A percentile compares a stretch with the other conserved stretches of the same genome.
phyloP scores from a whole-genome alignment of 805 yeast genomes.

The Hanseniaspora occidentalis region DNA sequence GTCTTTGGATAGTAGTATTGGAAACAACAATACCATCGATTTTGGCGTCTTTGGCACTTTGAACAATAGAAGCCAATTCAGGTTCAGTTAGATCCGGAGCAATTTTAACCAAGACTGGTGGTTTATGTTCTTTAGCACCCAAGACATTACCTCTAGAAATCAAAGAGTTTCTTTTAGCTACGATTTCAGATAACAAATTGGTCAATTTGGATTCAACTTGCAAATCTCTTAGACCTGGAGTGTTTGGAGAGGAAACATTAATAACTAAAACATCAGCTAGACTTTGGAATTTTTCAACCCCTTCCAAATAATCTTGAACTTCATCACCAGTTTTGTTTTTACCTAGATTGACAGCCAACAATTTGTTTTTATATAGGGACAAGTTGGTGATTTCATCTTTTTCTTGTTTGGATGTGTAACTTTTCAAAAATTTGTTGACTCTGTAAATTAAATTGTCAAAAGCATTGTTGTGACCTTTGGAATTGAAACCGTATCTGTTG shows the following conservation, averaged over 20 bases:
- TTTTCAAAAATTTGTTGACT: slow-evolving; percentile 29
- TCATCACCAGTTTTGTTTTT: slow-evolving; percentile 91
- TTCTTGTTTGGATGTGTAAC: slow-evolving; percentile 13
- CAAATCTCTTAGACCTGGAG: slow-evolving; percentile 85
- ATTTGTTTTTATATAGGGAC: slow-evolving; percentile 49
- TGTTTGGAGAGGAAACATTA: slow-evolving; percentile 90
- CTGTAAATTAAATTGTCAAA: slow-evolving; percentile 56
- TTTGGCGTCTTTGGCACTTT: slow-evolving; percentile 59
- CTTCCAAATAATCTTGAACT: slow-evolving; percentile 70
- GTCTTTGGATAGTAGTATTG: slow-evolving; percentile 85
- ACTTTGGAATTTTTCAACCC: slow-evolving; percentile 71
- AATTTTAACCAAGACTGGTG: slow-evolving; percentile 80
- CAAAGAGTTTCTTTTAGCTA: slow-evolving; percentile 51
- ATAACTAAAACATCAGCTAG: slow-evolving; percentile 82
- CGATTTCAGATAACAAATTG: slow-evolving; percentile 51
- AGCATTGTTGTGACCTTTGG: slow-evolving; percentile 74
- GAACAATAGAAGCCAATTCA: slow-evolving; percentile 74
- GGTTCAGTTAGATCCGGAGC: slow-evolving; percentile 85
- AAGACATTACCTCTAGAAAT: slow-evolving; percentile 27
- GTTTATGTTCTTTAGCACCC: slow-evolving; percentile 27
- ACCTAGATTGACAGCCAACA: slow-evolving; percentile 78
- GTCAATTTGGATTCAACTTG: slow-evolving; percentile 70
- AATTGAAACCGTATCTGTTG: slow-evolving; percentile 90
- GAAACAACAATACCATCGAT: slow-evolving; percentile 89
- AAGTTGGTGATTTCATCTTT: slow-evolving; percentile 19